Base-by-base conservation (phyloP, 1,284 basidiomycete genomes). In the Ustilago shanxiensis region DNA sequence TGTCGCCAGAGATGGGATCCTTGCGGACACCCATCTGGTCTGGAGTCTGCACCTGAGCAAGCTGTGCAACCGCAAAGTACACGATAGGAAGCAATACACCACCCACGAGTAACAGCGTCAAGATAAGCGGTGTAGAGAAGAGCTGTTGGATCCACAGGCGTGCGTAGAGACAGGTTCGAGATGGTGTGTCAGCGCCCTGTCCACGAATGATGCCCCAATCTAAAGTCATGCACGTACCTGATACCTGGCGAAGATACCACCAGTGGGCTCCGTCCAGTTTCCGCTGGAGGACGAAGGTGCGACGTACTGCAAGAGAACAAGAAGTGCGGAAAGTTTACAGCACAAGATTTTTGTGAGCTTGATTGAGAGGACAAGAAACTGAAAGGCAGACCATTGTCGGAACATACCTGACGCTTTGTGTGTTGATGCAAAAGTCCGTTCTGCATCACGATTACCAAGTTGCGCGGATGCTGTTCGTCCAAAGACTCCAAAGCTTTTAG, bases 21-120 rank as follows among this genome's bases (percentile, higher is more conserved):
- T 78, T 78, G 35, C 72, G 64, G 2, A 74, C 71, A 44, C 76
- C 76, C 61, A 78, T 78, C 72, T 78, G 76, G 49, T 78, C 76
- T 10, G 76, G 76, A 20, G 66, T 67, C 59, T 78, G 71, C 1
- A 78, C 59, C 33, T 74, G 63, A 26, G 76, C 76, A 52, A 78
- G 64, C 65, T 74, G 76, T n/a, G 58, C 53, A 13, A 74, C 73
- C 31, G 76, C 76, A 59, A 78, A 71, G 61, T 67, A 66, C 14
- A 72, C 67, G 52, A 73, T 73, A 28, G 76, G 76, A 7, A 72
- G 44, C 51, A 78, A 31, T 14, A 78, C 24, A 11, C 67, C 76
- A 22, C 72, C 72, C n/a, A 73, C 66, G 10, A 78, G 58, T 5
- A 73, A 7, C 31, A 78, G 57, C 22, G 64, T 71, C 39, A 78